Evolutionary conservation across 495 filamentous ascomycete species (phyloP), one percentile per base, ranked within the genome.

Genomic region (Penicillium daleae): DNA sequence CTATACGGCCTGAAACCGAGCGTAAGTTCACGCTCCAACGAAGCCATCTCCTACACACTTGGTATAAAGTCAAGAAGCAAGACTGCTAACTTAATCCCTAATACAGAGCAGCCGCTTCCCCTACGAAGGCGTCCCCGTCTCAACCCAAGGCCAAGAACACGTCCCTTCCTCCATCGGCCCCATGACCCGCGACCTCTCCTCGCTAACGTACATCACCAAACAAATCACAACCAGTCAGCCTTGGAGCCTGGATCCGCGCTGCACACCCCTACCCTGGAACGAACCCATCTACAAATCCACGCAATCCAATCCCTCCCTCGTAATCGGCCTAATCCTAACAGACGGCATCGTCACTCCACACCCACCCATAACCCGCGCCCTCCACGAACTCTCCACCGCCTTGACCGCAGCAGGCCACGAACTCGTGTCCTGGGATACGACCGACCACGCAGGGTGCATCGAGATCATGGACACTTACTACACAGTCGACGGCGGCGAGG

Each of bases 1-100:
- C 58, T 86, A 5, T 87, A 84, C 59, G 78, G 81, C 0, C 73
- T 89, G 52, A 88, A 88, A 62, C 86, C 86, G 4, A 82, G 77
- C 6, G 77, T 78, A 31, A 74, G 81, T 73, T n/a, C n/a, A n/a
- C n/a, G n/a, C 61, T 8, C 17, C 50, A 17, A 7, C 15, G 6
- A 37, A 29, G 4, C n/a, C 12, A 29, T 17, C n/a, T n/a, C n/a
- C n/a, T n/a, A n/a, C n/a, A n/a, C n/a, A n/a, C n/a, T n/a, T n/a
- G n/a, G n/a, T n/a, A n/a, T n/a, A n/a, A n/a, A n/a, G n/a, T n/a
- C n/a, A n/a, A n/a, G n/a, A n/a, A n/a, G n/a, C n/a, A n/a, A n/a
- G n/a, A n/a, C n/a, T n/a, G n/a, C n/a, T n/a, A n/a, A n/a, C n/a
- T n/a, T n/a, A n/a, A n/a, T n/a, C n/a, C n/a, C n/a, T n/a, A n/a